phyloP scores from a whole-genome alignment of 805 yeast genomes.

The Wickerhamiella sergipiensis region DNA sequence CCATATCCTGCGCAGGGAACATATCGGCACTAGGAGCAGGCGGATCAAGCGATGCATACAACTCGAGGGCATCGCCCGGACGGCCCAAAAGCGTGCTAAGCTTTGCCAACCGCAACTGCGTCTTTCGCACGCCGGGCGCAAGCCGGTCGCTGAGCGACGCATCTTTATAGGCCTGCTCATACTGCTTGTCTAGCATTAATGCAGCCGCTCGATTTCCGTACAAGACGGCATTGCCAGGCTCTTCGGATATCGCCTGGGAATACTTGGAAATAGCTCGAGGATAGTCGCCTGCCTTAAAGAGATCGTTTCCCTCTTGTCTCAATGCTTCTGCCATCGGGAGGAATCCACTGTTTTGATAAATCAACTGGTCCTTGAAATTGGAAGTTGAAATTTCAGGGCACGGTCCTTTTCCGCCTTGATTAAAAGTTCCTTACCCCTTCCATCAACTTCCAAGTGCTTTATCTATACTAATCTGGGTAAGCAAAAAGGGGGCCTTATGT shows the following conservation, averaged over 20 bases:
- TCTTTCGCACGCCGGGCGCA: conserved; percentile 24
- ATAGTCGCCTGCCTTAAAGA: conserved; percentile 26
- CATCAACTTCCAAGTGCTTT: background rate
- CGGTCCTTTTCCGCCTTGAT: background rate
- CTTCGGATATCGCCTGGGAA: conserved; percentile 26
- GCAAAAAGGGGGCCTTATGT: too few relatives aligned
- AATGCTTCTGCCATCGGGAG: conserved; percentile 17
- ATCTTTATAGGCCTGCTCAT: conserved; percentile 25
- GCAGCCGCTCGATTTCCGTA: conserved; percentile 30
- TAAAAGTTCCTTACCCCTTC: background rate
- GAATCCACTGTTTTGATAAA: background rate
- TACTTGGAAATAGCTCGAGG: conserved; percentile 21
- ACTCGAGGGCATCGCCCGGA: conserved; percentile 23
- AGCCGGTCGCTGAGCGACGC: conserved; percentile 20
- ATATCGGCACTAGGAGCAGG: conserved; percentile 16
- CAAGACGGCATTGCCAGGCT: conserved; percentile 24
- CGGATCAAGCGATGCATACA: conserved; percentile 15
- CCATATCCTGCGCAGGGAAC: conserved; percentile 26
- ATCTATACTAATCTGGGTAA: too few relatives aligned
- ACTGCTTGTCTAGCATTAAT: conserved; percentile 23
- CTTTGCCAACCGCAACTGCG: conserved; percentile 26
- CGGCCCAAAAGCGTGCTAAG: conserved; percentile 24
- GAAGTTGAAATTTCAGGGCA: background rate
- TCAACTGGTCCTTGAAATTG: background rate
- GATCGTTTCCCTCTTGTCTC: conserved; percentile 27